A percentile compares a stretch with the other conserved stretches of the same genome.
Conservation (phyloP, 2,329 filamentous ascomycete genomes). For the Talaromyces atroroseus region DNA sequence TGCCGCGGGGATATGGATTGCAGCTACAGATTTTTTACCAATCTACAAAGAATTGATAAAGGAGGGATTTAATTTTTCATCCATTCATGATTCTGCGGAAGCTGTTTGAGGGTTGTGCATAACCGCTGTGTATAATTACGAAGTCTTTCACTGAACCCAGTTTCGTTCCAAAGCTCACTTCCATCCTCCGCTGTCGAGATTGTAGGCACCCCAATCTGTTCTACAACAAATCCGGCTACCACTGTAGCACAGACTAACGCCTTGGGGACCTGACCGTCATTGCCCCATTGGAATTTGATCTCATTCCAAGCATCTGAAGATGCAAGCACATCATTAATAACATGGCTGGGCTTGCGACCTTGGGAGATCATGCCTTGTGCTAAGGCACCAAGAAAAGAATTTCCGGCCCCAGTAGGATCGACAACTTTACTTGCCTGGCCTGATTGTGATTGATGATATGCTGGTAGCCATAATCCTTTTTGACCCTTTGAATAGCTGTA, state of each 20-base stretch:
- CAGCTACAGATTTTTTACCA: constrained; percentile 31
- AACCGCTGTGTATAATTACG: constrained; percentile 41
- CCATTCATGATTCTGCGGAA: constrained; percentile 28
- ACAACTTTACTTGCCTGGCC: constrained; percentile 51
- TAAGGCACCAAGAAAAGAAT: constrained; percentile 70
- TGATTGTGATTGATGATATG: constrained; percentile 55
- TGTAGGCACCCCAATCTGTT: constrained; percentile 79
- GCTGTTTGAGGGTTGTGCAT: constrained; percentile 35
- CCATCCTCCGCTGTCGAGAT: constrained; percentile 27
- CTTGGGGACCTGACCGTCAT: constrained; percentile 48
- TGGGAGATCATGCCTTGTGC: constrained; percentile 50
- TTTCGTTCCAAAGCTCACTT: constrained; percentile 41
- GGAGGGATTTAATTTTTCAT: constrained; percentile 26
- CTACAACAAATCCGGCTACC: constrained; percentile 86
- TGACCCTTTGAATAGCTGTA: constrained; percentile 42
- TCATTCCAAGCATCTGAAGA: constrained; percentile 52
- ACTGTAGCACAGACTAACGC: constrained; percentile 74
- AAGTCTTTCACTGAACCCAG: constrained; percentile 40
- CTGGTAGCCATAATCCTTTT: constrained; percentile 63
- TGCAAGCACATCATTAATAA: constrained; percentile 32
- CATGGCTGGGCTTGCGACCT: constrained; percentile 25
- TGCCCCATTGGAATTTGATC: constrained; percentile 41
- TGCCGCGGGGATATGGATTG: constrained; percentile 26
- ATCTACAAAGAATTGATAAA: constrained; percentile 23
- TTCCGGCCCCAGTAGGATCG: constrained; percentile 94